Evolutionary conservation across 2,329 filamentous ascomycete genomes (phyloP).

Genomic region (Leptographium galeiforme): DNA sequence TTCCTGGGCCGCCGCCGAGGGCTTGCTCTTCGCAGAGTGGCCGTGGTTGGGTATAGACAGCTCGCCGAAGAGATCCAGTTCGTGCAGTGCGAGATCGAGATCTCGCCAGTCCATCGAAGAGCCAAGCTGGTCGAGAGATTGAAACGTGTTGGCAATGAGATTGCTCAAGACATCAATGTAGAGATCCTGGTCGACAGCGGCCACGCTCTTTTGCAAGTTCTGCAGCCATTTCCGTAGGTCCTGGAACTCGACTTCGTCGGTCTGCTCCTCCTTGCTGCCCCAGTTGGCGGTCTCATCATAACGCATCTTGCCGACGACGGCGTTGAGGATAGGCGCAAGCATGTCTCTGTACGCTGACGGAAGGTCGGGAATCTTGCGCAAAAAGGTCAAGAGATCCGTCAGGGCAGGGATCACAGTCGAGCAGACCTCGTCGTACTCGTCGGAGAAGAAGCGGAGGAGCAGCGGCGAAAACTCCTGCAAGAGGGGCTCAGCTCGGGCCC

Average conservation of each 20-base stretch:
- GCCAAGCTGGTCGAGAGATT: slow-evolving; percentile 60
- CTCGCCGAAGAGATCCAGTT: slow-evolving; percentile 94
- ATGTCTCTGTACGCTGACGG: slow-evolving; percentile 65
- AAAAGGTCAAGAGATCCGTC: slow-evolving; percentile 80
- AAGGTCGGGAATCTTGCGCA: slow-evolving; percentile 68
- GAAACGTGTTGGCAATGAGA: slow-evolving; percentile 77
- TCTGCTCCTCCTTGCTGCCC: slow-evolving; percentile 89
- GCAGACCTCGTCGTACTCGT: slow-evolving; percentile 97
- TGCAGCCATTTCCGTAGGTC: slow-evolving; percentile 84
- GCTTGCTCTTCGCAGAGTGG: slow-evolving; percentile 72
- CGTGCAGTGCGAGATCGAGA: slow-evolving; percentile 80
- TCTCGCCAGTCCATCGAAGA: slow-evolving; percentile 84
- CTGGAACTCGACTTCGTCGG: slow-evolving; percentile 94
- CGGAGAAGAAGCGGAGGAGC: slow-evolving; percentile 85
- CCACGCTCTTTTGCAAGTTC: slow-evolving; percentile 83
- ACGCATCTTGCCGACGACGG: slow-evolving; percentile 90
- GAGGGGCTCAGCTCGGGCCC: slow-evolving; percentile 64
- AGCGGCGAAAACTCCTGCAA: slow-evolving; percentile 75
- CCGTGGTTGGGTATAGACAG: slow-evolving; percentile 80
- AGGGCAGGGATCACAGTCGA: slow-evolving; percentile 88
- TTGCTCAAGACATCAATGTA: slow-evolving; percentile 83
- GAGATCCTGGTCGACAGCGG: slow-evolving; percentile 72
- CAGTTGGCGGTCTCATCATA: slow-evolving; percentile 91
- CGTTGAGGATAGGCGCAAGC: slow-evolving; percentile 76
- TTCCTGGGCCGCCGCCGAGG: slow-evolving; percentile 65